Base-by-base conservation (phyloP, 2,329 filamentous ascomycete species). In the Aspergillus melleus region DNA sequence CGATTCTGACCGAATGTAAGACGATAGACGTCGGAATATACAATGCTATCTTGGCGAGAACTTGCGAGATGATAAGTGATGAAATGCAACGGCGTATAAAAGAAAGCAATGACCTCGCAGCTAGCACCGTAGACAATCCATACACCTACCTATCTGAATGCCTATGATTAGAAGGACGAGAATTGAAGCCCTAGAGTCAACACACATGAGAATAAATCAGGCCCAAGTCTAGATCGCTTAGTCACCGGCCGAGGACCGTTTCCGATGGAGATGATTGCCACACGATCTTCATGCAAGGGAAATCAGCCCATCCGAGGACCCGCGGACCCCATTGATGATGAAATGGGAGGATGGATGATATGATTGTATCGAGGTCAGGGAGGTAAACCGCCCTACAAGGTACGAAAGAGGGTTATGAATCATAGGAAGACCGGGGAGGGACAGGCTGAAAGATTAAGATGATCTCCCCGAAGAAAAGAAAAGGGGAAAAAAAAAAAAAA, bases 1-100 rank as follows among this genome's bases (percentile, higher is more conserved):
- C 90, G 87, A 71, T 89, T 86, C 63, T 87, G 65, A 68, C 60
- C 20, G 29, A 26, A 8, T 14, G 20, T 8, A 32, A 19, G 20
- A 26, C 19, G 26, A 52, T 47, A 39, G 16, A 30, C 14, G 12
- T 36, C 30, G 30, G 10, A 12, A 49, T 49, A 30, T 22, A 54
- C 50, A 50, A 57, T 42, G 36, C 12, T 8, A 42, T 16, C 14
- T 42, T n/a, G 12, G 36, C 36, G 36, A 42, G 14, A 14, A 42
- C 36, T 42, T n/a, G 36, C 36, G 14, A 42, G 1, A 2, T 42
- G 14, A 42, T 42, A 5, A 42, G 1, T 42, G 36, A 42, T n/a
- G 36, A 39, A 14, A 39, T 39, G 6, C 16, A n/a, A 42, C 14
- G 14, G 14, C 36, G 6, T 42, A 36, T 36, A 36, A 1, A 42